A percentile compares a stretch with the other conserved stretches of the same genome.
These are phyloP conservation scores for Blastocystis sp. DNA, from an alignment of 352 stramenopile species.

Conservation along the genomic window DNA sequence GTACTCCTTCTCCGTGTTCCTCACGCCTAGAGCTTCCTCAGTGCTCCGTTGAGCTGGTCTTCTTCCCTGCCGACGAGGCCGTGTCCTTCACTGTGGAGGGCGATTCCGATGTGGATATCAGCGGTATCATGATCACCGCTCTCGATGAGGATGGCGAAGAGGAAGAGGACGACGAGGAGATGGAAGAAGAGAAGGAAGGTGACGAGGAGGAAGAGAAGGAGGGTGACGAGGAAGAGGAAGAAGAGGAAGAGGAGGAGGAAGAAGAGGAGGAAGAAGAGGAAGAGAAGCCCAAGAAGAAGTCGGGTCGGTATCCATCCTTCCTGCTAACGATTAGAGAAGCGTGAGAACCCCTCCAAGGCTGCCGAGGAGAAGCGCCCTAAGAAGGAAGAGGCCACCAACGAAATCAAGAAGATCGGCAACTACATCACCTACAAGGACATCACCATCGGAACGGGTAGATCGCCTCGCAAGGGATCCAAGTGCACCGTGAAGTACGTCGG, in stretches of 20 bases:
- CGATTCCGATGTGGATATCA: conserved; percentile 69
- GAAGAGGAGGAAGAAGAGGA: conserved; percentile 51
- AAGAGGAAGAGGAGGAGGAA: conserved; percentile 66
- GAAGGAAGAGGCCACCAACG: conserved; percentile 17
- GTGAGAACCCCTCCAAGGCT: background rate
- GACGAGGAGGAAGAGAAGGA: conserved; percentile 43
- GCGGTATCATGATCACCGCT: conserved; percentile 67
- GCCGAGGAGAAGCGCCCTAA: conserved; percentile 44
- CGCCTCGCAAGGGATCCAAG: conserved; percentile 68
- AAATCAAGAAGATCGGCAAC: conserved; percentile 71
- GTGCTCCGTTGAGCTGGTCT: conserved; percentile 57
- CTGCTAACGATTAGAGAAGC: conserved; percentile 39
- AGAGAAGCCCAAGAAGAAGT: background rate
- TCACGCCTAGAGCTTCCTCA: conserved; percentile 44
- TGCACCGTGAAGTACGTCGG: conserved; percentile 75
- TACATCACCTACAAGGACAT: conserved; percentile 74
- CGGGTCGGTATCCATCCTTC: background rate
- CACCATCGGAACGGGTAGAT: conserved; percentile 51
- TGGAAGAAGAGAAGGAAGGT: conserved; percentile 45
- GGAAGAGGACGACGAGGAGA: conserved; percentile 30
- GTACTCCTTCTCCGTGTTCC: background rate
- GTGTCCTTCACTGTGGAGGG: conserved; percentile 64
- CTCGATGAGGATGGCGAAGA: conserved; percentile 61
- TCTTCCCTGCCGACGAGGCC: conserved; percentile 62
- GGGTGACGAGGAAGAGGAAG: conserved; percentile 41